A percentile compares a stretch with the other conserved stretches of the same genome.
phyloP scores from a whole-genome alignment of 2,329 filamentous ascomycete species.

The Beauveria rudraprayagi region DNA sequence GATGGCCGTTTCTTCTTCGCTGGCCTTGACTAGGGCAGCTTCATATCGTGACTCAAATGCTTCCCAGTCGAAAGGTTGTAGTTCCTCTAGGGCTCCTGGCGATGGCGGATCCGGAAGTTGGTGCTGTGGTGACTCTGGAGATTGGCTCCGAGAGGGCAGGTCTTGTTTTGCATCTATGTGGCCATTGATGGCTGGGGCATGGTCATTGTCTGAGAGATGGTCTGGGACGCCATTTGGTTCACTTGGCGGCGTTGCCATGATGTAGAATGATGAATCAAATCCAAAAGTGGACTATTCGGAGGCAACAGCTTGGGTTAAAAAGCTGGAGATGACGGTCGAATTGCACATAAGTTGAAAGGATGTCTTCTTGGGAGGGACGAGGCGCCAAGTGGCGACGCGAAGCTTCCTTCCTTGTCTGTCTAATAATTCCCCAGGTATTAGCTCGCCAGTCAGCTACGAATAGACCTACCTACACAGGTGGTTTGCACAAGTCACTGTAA shows the following conservation, averaged over 20 bases:
- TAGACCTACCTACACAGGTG: neutral
- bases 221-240: constrained; percentile 2
- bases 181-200: neutral
- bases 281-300: neutral
- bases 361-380: neutral
- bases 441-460: too few relatives aligned
- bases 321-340: neutral
- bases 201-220: neutral
- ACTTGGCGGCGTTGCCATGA: constrained; percentile 1
- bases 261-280: neutral
- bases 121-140: neutral
- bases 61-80: constrained; percentile 60
- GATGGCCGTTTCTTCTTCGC: constrained; percentile 55
- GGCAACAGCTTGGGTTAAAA: too few relatives aligned
- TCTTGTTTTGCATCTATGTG: neutral
- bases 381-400: neutral
- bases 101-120: neutral
- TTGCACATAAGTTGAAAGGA: neutral
- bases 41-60: constrained; percentile 66
- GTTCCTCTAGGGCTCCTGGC: neutral
- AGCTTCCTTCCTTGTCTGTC: neutral
- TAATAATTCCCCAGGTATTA: neutral
- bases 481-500: neutral
- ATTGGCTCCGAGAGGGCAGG: neutral
- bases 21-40: constrained; percentile 53